Base-by-base conservation (phyloP, 768 basidiomycete species). In the Lactarius hatsudake region DNA sequence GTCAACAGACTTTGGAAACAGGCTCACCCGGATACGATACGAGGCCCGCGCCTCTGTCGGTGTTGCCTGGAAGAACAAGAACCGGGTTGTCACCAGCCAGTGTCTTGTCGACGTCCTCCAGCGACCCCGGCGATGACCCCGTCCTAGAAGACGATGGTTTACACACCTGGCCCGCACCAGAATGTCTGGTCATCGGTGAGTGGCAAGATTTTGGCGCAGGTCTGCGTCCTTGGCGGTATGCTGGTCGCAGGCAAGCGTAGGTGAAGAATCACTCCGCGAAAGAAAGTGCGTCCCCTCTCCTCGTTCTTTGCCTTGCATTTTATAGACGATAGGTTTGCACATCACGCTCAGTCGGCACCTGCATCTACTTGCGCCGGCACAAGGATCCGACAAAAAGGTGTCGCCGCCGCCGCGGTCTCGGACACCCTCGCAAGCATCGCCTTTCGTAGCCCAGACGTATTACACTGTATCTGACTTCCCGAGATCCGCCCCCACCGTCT, bases 141-240 rank as follows among this genome's bases (percentile, higher is more conserved):
- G 38, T 42, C 57, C 10, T 20, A 15, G 30, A 81, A 45, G 74
- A 73, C 55, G 74, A 81, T 43, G 76, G 78, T 57, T 72, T 74
- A n/a, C 71, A 71, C 20, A 68, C 30, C 23, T 67, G 78, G 59
- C 67, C 76, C 1, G 79, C 81, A 28, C 85, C 86, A 2, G 86
- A 89, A 67, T 85, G 80, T 8, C 83, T 88, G 3, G 81, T 84
- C 10, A 84, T 94, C 26, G 89, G 87, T 93, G 73, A 84, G 83
- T 69, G 92, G 91, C 7, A 92, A 89, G 75, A 81, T 94, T 40
- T 91, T 89, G 87, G 83, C 85, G 55, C 88, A 89, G 72, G 91
- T 84, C 1, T 83, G 78, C 62, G 73, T 94, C 20, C 77, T 90
- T 26, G 88, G 86, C 40, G 86, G 83, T 8, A 76, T 88, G 17